Evolutionary conservation across 371 early-diverging fungal genomes (phyloP).

Genomic region (Lichtheimia ornata): DNA sequence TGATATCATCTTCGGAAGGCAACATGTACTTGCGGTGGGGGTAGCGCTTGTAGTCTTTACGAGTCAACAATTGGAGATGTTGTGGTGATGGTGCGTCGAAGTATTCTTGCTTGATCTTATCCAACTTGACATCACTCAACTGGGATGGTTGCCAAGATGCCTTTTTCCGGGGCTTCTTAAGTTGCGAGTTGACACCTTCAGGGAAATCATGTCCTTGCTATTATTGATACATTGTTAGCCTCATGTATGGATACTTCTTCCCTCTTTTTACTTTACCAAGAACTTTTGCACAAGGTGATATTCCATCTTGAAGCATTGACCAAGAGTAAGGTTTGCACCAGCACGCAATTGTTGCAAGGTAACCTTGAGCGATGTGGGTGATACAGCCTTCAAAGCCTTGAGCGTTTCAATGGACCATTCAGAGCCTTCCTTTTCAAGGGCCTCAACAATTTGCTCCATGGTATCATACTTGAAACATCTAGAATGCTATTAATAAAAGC

Average conservation of each 20-base stretch:
- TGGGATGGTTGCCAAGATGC: conserved; percentile 81
- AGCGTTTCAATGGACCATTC: conserved; percentile 78
- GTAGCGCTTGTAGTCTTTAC: conserved; percentile 54
- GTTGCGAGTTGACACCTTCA: conserved; percentile 83
- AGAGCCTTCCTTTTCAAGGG: conserved; percentile 68
- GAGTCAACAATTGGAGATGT: conserved; percentile 34
- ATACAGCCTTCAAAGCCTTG: conserved; percentile 63
- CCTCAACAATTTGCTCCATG: conserved; percentile 80
- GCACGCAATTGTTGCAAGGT: conserved; percentile 81
- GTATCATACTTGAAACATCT: conserved; percentile 72
- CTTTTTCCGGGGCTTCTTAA: conserved; percentile 63
- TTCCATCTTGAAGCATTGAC: conserved; percentile 87
- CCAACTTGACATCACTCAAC: conserved; percentile 53
- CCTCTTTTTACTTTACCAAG: conserved; percentile 43
- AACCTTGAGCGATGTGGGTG: conserved; percentile 91
- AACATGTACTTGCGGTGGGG: conserved; percentile 80
- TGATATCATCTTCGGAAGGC: conserved; percentile 82
- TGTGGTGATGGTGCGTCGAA: conserved; percentile 50
- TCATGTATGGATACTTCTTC: neutral
- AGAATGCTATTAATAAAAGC: neutral
- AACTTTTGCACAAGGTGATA: conserved; percentile 80
- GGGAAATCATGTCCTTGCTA: conserved; percentile 79
- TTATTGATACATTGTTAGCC: neutral
- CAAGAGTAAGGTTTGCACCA: conserved; percentile 72
- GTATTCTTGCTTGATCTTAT: conserved; percentile 59